Base-by-base conservation (phyloP, 352 stramenopile species). In the Globisporangium nagaii region DNA sequence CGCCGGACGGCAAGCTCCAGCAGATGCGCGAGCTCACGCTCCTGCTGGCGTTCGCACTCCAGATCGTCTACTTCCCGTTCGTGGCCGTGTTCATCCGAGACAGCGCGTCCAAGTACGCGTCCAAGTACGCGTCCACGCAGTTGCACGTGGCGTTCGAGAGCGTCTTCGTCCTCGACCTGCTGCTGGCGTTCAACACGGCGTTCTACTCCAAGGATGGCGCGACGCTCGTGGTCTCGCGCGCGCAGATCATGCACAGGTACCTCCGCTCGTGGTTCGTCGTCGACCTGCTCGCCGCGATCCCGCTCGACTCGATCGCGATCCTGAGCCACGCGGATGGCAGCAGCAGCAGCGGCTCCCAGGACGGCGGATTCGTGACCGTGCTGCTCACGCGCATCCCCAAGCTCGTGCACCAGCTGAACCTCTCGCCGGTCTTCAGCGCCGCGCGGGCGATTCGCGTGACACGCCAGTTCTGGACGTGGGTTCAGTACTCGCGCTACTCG, bases 401-500 rank as follows among this genome's bases (percentile, higher is more conserved):
- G 17, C n/a, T 56, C 5, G 28, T 37, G 12, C 55, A 62, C 34
- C 19, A 41, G 4, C 30, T 56, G 19, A 37, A 6, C 3, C 27
- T 56, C 20, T 1, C 35, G 28, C 37, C n/a, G 5, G 19, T 55
- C 7, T n/a, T 39, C 9, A 35, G 19, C 9, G 19, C 34, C 13
- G 47, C 22, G 20, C 19, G 55, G 11, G 31, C 31, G 19, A 30
- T 44, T 11, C 45, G 10, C 22, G 27, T 32, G 7, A 20, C 20
- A 5, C 34, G 19, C 8, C 19, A 20, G 15, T 30, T 56, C 39
- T 62, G 45, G 35, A 34, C 25, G n/a, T 62, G 36, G 45, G 19
- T 55, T 7, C 30, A 48, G 36, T 56, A 45, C 36, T 62, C 36
- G 28, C 45, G 55, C 19, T 61, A 61, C 37, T 61, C 55, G 27